Percentiles rank a stretch among this genome's conserved stretches.
Evolutionary conservation across 768 basidiomycete species (phyloP).

Genomic region (Tylopilus sp.): DNA sequence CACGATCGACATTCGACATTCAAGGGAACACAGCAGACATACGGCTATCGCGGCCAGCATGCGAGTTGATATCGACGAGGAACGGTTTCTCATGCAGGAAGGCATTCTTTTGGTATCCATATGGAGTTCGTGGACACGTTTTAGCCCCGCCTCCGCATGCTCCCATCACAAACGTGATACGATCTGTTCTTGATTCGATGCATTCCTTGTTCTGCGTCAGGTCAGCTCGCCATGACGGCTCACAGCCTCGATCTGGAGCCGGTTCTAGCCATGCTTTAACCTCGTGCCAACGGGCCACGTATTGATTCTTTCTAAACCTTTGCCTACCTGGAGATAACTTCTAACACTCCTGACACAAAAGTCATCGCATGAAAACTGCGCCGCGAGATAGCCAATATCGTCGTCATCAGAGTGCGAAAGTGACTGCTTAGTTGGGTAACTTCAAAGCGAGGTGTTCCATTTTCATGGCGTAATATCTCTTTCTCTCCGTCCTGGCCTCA

Average conservation of each 20-base stretch:
- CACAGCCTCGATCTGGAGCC: neutral
- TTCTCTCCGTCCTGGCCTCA: too few species aligned
- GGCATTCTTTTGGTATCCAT: neutral
- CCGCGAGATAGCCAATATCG: neutral
- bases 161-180: conserved; percentile 6
- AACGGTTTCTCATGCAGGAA: neutral
- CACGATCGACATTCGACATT: too few species aligned
- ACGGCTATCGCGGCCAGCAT: neutral
- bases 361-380: neutral
- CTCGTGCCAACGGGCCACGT: conserved; percentile 4
- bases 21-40: neutral
- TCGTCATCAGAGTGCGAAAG: neutral
- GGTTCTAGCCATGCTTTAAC: neutral
- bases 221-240: neutral
- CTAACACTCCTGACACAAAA: neutral
- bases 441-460: too few species aligned
- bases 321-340: neutral
- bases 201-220: neutral
- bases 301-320: neutral
- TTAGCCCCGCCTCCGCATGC: conserved; percentile 3
- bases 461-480: too few species aligned
- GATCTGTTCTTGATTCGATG: conserved; percentile 1
- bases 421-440: neutral
- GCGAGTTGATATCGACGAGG: neutral
- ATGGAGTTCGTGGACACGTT: conserved; percentile 3